These are phyloP conservation scores for Phaeosphaeriaceae sp. DNA, from an alignment of 2,329 filamentous ascomycete genomes.

Conservation along the genomic window DNA sequence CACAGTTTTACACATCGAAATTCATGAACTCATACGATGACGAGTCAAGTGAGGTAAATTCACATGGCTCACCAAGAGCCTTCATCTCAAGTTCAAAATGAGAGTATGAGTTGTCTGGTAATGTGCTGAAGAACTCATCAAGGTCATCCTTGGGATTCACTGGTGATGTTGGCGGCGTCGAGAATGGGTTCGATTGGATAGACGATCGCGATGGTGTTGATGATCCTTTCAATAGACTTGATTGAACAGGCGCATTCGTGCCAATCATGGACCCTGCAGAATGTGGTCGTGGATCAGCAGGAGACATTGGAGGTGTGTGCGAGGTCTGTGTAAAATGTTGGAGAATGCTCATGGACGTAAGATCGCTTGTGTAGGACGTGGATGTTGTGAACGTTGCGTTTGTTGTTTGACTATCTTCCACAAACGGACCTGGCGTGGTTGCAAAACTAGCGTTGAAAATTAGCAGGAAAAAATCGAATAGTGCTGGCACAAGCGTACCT, in stretches of 20 bases:
- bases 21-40: constrained; percentile 43
- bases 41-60: constrained; percentile 40
- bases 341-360: constrained; percentile 42
- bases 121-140: constrained; percentile 42
- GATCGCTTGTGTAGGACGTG: constrained; percentile 36
- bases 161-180: constrained; percentile 48
- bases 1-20: constrained; percentile 35
- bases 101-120: constrained; percentile 41
- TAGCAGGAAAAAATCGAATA: constrained; percentile 12
- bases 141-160: constrained; percentile 40
- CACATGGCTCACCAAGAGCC: constrained; percentile 36
- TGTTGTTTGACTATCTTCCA: constrained; percentile 25
- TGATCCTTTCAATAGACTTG: constrained; percentile 36
- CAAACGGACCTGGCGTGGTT: constrained; percentile 37
- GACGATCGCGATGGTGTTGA: constrained; percentile 44
- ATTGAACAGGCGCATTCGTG: constrained; percentile 21
- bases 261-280: constrained; percentile 33
- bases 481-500: constrained; percentile 27
- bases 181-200: constrained; percentile 45
- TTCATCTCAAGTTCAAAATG: constrained; percentile 50
- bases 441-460: constrained; percentile 37
- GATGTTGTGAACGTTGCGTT: constrained; percentile 37
- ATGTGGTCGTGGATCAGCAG: constrained; percentile 35
- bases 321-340: constrained; percentile 44
- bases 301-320: constrained; percentile 48